Evolutionary conservation across 2,329 filamentous ascomycete species (phyloP).

Genomic region (Lachnellula cervina): DNA sequence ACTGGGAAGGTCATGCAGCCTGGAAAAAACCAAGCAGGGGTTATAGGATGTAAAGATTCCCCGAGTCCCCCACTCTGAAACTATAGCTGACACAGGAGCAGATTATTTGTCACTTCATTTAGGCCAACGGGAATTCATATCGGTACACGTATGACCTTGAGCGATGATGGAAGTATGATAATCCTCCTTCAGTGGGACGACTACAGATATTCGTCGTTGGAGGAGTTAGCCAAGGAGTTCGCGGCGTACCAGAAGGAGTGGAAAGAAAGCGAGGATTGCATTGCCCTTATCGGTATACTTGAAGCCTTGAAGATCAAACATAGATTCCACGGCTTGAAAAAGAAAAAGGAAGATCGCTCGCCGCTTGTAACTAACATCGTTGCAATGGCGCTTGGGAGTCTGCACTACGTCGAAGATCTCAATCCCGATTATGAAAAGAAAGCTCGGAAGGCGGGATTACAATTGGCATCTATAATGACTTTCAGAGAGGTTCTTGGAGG

Average conservation of each 20-base stretch:
- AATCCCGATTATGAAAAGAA: background rate
- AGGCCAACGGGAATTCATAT: background rate
- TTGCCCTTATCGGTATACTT: background rate
- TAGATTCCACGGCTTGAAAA: too few relatives aligned
- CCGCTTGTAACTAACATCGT: background rate
- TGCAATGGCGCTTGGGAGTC: background rate
- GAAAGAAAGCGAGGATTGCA: background rate
- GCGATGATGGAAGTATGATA: background rate
- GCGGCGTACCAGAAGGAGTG: background rate
- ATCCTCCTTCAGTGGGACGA: background rate
- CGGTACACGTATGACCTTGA: too few relatives aligned
- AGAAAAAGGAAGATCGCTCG: background rate
- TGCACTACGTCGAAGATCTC: background rate
- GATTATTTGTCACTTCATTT: background rate
- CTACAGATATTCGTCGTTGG: background rate
- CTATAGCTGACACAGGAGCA: background rate
- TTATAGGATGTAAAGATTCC: too few relatives aligned
- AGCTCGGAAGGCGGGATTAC: background rate
- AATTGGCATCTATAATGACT: background rate
- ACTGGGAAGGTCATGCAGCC: background rate
- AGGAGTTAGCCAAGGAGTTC: background rate
- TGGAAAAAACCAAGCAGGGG: too few relatives aligned
- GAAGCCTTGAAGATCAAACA: background rate
- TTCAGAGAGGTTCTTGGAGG: background rate
- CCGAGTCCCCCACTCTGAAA: background rate